Conservation (phyloP, 2,329 filamentous ascomycete species). For the Fusarium sp. region DNA sequence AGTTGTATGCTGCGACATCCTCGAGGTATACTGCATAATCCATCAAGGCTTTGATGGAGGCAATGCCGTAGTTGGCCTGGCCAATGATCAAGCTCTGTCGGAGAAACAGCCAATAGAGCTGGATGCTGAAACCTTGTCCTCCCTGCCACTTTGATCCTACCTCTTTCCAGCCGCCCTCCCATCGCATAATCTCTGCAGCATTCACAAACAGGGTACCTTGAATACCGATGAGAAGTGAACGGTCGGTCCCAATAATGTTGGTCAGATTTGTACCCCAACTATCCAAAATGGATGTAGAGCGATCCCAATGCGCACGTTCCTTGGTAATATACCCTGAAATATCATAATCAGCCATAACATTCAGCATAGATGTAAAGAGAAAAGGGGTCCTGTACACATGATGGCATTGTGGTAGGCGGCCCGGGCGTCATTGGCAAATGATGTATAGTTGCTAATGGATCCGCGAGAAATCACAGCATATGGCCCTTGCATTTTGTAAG, state of each 20-base stretch:
- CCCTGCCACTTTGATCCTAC: not conserved
- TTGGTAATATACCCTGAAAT: not conserved
- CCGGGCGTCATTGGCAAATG: not conserved
- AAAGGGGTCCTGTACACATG: fast-evolving
- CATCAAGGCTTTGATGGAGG: not conserved
- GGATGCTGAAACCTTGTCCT: not conserved
- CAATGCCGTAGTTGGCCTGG: not conserved
- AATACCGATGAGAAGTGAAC: not conserved
- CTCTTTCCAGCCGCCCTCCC: not conserved
- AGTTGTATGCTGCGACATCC: not conserved
- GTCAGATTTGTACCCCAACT: not conserved
- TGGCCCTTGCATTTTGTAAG: not conserved
- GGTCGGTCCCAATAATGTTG: not conserved
- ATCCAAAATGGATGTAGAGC: not conserved
- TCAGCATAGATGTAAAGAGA: fast-evolving
- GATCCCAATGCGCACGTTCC: not conserved
- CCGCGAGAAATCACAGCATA: not conserved
- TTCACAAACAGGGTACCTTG: not conserved
- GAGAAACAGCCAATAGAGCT: not conserved
- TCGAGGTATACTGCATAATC: not conserved
- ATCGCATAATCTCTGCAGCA: not conserved
- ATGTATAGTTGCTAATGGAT: not conserved
- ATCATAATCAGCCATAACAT: fast-evolving
- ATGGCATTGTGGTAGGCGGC: not conserved
- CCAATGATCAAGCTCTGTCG: not conserved